Conservation (phyloP, 139 green algal genomes). For the Chlamydomonas asymmetrica region DNA sequence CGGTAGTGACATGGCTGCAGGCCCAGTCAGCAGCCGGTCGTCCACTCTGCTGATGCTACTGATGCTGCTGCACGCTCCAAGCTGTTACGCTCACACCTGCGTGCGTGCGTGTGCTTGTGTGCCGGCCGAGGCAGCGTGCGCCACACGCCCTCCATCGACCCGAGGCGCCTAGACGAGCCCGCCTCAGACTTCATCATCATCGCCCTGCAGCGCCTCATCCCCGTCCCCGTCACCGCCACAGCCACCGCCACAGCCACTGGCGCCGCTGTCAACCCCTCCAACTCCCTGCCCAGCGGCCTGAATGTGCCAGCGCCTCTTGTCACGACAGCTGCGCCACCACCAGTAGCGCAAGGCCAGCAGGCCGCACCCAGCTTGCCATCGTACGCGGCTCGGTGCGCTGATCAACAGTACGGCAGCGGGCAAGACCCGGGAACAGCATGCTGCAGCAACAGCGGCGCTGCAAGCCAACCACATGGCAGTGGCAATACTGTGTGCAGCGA, state of each 20-base stretch:
- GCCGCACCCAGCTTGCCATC: background rate
- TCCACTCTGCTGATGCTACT: too few species aligned
- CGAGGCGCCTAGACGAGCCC: constrained; percentile 13
- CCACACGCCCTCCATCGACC: constrained; percentile 3
- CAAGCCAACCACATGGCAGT: background rate
- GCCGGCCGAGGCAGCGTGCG: constrained; percentile 1
- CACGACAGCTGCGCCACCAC: background rate
- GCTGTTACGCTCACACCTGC: background rate
- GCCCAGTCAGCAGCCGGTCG: too few species aligned
- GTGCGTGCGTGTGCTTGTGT: background rate
- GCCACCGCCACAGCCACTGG: background rate
- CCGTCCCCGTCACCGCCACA: background rate
- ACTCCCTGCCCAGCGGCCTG: too few species aligned
- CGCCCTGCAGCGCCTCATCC: background rate
- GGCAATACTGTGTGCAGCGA: background rate
- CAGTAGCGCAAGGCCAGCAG: background rate
- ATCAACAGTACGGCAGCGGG: background rate
- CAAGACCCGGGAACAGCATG: too few species aligned
- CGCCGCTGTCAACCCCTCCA: background rate
- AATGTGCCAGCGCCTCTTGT: background rate
- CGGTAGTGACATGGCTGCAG: too few species aligned
- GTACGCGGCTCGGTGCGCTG: background rate
- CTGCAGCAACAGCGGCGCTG: background rate
- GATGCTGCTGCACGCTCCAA: too few species aligned
- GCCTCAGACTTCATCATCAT: constrained; percentile 29